A percentile compares a stretch with the other conserved stretches of the same genome.
These are phyloP conservation scores for Penicillium sp. DNA, from an alignment of 2,329 filamentous ascomycete species.

Conservation along the genomic window DNA sequence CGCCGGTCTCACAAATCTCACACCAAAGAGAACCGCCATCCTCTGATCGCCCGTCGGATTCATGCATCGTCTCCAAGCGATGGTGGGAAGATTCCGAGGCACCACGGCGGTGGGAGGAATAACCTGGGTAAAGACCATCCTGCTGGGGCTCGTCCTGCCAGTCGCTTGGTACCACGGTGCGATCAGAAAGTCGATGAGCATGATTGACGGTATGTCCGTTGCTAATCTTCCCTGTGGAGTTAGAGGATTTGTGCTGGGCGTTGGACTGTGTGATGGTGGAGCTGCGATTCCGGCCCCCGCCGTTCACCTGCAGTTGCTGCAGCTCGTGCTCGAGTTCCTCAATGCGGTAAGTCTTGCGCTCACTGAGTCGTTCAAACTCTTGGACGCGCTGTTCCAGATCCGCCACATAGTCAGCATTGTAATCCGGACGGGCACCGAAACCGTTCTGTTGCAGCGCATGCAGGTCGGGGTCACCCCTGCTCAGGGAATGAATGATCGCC, in stretches of 20 bases:
- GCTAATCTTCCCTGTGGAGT: constrained; percentile 33
- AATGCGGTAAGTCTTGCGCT: constrained; percentile 74
- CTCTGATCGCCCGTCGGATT: constrained; percentile 62
- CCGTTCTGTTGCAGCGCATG: constrained; percentile 37
- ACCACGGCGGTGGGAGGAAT: constrained; percentile 33
- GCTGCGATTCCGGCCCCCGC: constrained; percentile 37
- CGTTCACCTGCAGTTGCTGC: constrained; percentile 46
- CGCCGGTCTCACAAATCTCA: constrained; percentile 90
- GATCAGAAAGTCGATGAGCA: constrained; percentile 47
- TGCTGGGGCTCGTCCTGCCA: constrained; percentile 42
- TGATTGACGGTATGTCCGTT: constrained; percentile 36
- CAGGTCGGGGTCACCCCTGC: constrained; percentile 60
- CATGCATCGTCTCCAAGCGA: constrained; percentile 47
- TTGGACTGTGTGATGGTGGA: constrained; percentile 42
- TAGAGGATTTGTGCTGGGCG: constrained; percentile 39
- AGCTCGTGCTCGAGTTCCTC: constrained; percentile 86
- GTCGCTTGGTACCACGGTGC: constrained; percentile 48
- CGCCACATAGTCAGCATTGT: constrained; percentile 60
- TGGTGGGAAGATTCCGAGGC: constrained; percentile 34
- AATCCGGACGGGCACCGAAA: constrained; percentile 37
- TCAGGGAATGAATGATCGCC: constrained; percentile 95
- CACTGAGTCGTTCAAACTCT: constrained; percentile 74
- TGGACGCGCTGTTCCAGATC: constrained; percentile 80
- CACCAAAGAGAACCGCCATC: constrained; percentile 82
- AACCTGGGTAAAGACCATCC: constrained; percentile 30